Base-by-base conservation (phyloP, 176 grass and related monocot genomes). In the Carex parvula region DNA sequence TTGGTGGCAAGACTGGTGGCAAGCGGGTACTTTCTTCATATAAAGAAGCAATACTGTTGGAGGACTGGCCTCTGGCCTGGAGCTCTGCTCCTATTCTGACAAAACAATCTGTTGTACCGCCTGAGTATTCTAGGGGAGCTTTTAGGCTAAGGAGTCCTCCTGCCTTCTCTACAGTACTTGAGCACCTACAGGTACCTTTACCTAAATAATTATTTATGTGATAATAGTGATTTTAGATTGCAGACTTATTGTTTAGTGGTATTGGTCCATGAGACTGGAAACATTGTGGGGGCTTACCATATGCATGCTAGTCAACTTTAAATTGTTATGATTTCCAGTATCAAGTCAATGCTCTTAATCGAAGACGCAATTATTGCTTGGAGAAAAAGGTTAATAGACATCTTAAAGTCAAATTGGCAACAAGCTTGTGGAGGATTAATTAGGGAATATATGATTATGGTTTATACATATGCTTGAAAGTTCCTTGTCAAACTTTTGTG, bases 1-100 rank as follows among this genome's bases (percentile, higher is more conserved):
- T 98, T 88, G 91, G 95, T 85, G 95, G 95, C 76, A 98, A 98
- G 89, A 98, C 85, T 85, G 95, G 95, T 39, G 95, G 95, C 71
- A 93, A 88, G 87, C 88, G 92, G 69, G 87, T 94, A 66, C 87
- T 98, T 90, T 87, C 90, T 78, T 93, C 95, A 82, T 98, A 93
- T 84, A 94, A 84, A 53, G 95, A 93, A 70, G 87, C 95, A 76
- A 89, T 90, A 60, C 84, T 98, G 64, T 87, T 88, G 82, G 92
- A 93, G 84, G 95, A 98, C 68, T 98, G 95, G 95, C 92, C 92
- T 42, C 74, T 98, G 84, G 90, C 87, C 2, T 98, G 95, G 95
- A 98, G 89, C 63, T 89, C 89, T 81, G 92, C 92, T 86, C 91
- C 95, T 64, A 94, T 98, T 88, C 84, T 98, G 66, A 84, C 84